Conservation (phyloP, 495 filamentous ascomycete genomes). For the Pyronema omphalodes region DNA sequence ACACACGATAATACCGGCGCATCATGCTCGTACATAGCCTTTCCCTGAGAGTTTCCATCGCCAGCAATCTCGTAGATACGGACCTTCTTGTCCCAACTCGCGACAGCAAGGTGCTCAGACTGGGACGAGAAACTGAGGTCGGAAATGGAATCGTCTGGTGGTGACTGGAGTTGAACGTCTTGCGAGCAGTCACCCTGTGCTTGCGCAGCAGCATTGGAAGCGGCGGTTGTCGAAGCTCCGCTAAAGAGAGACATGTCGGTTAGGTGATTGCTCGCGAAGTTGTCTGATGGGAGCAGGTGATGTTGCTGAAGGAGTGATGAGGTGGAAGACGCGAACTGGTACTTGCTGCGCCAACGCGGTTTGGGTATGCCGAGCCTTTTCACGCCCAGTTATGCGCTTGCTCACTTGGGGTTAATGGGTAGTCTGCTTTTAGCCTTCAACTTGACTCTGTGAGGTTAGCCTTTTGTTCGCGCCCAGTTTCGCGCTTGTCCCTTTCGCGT, state of each 20-base stretch:
- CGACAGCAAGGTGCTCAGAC: conserved; percentile 60
- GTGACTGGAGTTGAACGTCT: conserved; percentile 57
- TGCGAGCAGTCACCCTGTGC: conserved; percentile 81
- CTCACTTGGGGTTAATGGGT: no score
- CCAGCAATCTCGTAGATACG: conserved; percentile 74
- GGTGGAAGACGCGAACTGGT: neutral
- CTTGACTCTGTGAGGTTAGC: no score
- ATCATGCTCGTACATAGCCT: conserved; percentile 59
- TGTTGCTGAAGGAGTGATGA: neutral
- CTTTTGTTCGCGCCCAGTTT: no score
- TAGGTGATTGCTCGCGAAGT: neutral
- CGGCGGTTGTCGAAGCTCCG: neutral
- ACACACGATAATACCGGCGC: conserved; percentile 58
- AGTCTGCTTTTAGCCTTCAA: no score
- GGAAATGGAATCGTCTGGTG: conserved; percentile 73
- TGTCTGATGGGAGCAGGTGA: neutral
- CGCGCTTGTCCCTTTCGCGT: no score
- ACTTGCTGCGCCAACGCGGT: neutral
- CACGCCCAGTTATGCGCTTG: no score
- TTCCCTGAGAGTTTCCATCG: conserved; percentile 52
- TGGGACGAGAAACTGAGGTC: conserved; percentile 65
- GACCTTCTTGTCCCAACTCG: conserved; percentile 88
- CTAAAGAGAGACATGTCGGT: conserved; percentile 3
- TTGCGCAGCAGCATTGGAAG: conserved; percentile 35
- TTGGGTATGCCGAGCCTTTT: neutral